Evolutionary conservation across 2,329 filamentous ascomycete species (phyloP).

Genomic region (Elsinoe necatrix): DNA sequence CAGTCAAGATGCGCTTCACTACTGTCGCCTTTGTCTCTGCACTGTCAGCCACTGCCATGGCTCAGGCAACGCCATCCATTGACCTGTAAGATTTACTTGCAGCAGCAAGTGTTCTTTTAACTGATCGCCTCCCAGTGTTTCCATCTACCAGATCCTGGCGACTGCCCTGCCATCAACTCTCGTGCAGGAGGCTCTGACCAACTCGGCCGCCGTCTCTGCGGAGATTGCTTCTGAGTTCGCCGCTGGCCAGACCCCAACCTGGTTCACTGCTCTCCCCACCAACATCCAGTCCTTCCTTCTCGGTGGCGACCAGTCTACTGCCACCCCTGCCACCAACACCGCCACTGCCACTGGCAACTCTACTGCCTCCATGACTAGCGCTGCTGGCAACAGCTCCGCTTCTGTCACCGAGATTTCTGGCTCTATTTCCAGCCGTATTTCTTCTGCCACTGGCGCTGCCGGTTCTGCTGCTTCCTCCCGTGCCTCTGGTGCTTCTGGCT

Average conservation of each 20-base stretch:
- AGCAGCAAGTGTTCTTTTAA: not conserved
- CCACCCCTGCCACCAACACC: constrained; percentile 20
- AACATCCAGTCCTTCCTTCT: constrained; percentile 39
- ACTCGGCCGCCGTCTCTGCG: constrained; percentile 34
- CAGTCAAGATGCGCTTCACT: constrained; percentile 25
- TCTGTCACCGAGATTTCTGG: not conserved
- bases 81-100: constrained; percentile 7
- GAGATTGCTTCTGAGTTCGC: constrained; percentile 37
- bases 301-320: constrained; percentile 20
- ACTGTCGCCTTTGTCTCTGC: constrained; percentile 22
- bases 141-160: constrained; percentile 36
- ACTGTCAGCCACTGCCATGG: constrained; percentile 22
- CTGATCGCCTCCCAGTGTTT: constrained; percentile 25
- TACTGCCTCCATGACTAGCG: constrained; percentile 12
- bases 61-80: constrained; percentile 16
- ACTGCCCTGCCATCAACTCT: constrained; percentile 38
- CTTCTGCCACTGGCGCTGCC: constrained; percentile 14
- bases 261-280: constrained; percentile 39
- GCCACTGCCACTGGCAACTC: constrained; percentile 17
- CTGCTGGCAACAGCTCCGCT: constrained; percentile 11
- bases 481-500: constrained; percentile 16
- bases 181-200: constrained; percentile 34
- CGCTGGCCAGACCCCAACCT: constrained; percentile 36
- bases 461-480: constrained; percentile 17
- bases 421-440: constrained; percentile 14